Evolutionary conservation across 306 rosid genomes (phyloP), one percentile per base, ranked within the genome.

Genomic region (Echinosophora koreensis): DNA sequence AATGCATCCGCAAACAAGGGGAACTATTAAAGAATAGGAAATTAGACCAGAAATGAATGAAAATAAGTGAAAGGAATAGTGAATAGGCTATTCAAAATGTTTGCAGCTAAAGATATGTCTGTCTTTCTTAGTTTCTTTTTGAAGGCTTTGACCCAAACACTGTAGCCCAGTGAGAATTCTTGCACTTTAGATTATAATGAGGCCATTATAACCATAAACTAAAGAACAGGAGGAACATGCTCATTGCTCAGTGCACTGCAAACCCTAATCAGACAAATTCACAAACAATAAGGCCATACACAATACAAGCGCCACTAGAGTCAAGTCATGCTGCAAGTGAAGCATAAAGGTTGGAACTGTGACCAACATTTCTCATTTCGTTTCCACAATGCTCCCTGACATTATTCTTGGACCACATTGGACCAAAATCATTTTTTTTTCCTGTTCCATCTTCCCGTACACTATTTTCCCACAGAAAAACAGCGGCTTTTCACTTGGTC

Each of bases 331-430:
- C 69, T 67, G 65, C 74, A 50, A 81, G 47, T 16, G 84, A 63
- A 82, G 82, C 77, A 74, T 74, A 79, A 49, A 69, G 50, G 63
- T 27, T 28, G 77, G 38, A 77, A 69, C 65, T 57, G 77, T 71
- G 57, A 77, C 69, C 44, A 82, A 37, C 5, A 55, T 79, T 77
- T 69, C 57, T 0, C 22, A 22, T 22, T 22, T 1, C 1, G 74
- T 58, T 46, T 37, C 56, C 74, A 71, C 55, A 42, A 54, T 46
- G 59, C 60, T 32, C 38, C 82, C 60, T 77, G 80, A 79, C 74
- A 87, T 76, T 71, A 87, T 75, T 66, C 78, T 73, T 56, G 83
- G 83, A 78, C 77, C 84, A 81, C 73, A 75, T 66, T 75, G 18
- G 58, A 59, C 74, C 74, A 61, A 76, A 41, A 34, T 3, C 22